phyloP scores from a whole-genome alignment of 768 basidiomycete species.

The Suillus cothurnatus region DNA sequence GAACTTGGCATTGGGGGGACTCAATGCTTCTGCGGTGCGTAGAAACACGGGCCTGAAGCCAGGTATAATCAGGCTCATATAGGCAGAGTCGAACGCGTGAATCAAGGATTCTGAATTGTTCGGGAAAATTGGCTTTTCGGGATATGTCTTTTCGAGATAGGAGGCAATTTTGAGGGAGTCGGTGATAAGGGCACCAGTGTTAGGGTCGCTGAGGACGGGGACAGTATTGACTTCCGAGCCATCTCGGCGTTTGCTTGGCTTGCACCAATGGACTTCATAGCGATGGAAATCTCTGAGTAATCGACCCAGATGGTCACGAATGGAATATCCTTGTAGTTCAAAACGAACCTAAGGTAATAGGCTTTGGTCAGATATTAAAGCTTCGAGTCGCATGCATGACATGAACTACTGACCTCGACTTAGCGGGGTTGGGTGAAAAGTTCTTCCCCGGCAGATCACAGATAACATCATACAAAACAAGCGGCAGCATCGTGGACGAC shows the following conservation, averaged over 20 bases:
- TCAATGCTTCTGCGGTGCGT: slow-evolving; percentile 33
- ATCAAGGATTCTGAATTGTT: slow-evolving; percentile 27
- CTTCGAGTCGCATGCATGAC: not conserved
- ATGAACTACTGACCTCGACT: slow-evolving; percentile 34
- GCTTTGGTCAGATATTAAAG: not conserved
- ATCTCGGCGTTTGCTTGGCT: slow-evolving; percentile 19
- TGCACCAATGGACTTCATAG: slow-evolving; percentile 30
- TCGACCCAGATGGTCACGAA: slow-evolving; percentile 38
- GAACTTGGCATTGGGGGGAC: slow-evolving; percentile 36
- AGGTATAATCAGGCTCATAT: not conserved
- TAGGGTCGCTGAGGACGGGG: slow-evolving; percentile 38
- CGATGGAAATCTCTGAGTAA: slow-evolving; percentile 33
- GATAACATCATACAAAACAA: slow-evolving; percentile 41
- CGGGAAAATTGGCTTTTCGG: slow-evolving; percentile 32
- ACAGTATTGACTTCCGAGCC: slow-evolving; percentile 32
- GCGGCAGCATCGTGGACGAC: slow-evolving; percentile 21
- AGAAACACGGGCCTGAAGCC: slow-evolving; percentile 8
- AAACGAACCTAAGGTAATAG: slow-evolving; percentile 27
- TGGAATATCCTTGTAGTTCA: slow-evolving; percentile 36
- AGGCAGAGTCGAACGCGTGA: slow-evolving; percentile 17
- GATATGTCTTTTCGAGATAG: slow-evolving; percentile 40
- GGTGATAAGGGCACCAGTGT: slow-evolving; percentile 29
- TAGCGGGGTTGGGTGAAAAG: slow-evolving; percentile 43
- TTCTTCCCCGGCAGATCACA: slow-evolving; percentile 29
- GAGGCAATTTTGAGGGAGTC: slow-evolving; percentile 36